Conservation (phyloP, 192 early-diverging fungal genomes). For the Kickxella alabastrina region DNA sequence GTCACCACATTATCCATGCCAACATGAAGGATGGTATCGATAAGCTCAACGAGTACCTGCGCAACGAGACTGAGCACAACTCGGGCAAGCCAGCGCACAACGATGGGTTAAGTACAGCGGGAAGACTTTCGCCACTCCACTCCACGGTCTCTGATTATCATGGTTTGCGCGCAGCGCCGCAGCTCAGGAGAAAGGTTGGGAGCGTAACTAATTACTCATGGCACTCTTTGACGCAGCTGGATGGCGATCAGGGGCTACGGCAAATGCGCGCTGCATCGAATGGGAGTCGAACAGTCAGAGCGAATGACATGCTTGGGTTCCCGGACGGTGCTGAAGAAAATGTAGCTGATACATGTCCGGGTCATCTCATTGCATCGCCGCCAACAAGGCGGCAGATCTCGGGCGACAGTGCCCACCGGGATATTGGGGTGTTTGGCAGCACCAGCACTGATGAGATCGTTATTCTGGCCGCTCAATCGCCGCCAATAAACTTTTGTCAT, state of each 20-base stretch:
- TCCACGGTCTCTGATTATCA: not conserved
- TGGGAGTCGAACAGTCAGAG: not conserved
- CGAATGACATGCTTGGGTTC: not conserved
- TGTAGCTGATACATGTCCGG: not conserved
- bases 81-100: not conserved
- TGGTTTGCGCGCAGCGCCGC: not conserved
- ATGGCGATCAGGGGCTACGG: not conserved
- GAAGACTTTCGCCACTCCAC: not conserved
- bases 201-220: constrained; percentile 5
- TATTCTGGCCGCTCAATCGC: constrained; percentile 3
- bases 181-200: not conserved
- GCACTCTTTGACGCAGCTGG: constrained; percentile 7
- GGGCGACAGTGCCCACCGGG: constrained; percentile 1
- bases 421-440: not conserved
- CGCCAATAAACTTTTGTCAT: not conserved
- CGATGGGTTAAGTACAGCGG: not conserved
- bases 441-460: not conserved
- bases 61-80: constrained; percentile 19
- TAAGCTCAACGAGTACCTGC: constrained; percentile 34
- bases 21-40: constrained; percentile 32
- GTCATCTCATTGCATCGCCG: constrained; percentile 8
- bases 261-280: not conserved
- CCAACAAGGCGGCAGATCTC: constrained; percentile 14
- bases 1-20: constrained; percentile 41
- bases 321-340: not conserved